Evolutionary conservation across 306 rosid species (phyloP), one percentile per base, ranked within the genome.

Genomic region (Quercus agrifolia): DNA sequence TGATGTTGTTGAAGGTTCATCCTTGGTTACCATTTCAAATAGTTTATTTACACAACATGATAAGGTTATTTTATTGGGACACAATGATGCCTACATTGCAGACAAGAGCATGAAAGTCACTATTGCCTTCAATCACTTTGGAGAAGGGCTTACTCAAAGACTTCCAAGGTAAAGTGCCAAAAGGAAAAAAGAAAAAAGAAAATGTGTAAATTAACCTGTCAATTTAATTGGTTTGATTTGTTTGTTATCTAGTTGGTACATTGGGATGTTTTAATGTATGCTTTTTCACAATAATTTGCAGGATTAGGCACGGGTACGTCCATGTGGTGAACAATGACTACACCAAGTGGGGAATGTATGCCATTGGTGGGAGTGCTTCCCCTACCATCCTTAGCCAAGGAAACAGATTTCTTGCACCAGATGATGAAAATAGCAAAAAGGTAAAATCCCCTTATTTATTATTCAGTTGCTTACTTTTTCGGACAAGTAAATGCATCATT

Each of bases 321-420:
- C 99, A 95, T 85, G 96, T 95, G 84, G 98, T 95, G 75, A 95
- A 95, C 91, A 95, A 95, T 90, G 97, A 95, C 99, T 95, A 95
- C 18, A 93, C 98, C 41, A 97, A 95, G 46, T 95, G 99, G 99
- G 93, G 91, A 89, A 95, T 95, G 99, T 95, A 93, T 64, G 99
- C 99, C 68, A 93, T 95, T 72, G 99, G 99, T 23, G 99, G 99
- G 8, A 95, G 99, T 84, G 99, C 96, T 3, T 28, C 83, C 72
- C 99, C 99, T 2, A 95, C 99, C 54, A 91, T 95, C 88, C 93
- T 92, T 70, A 93, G 99, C 75, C 96, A 95, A 79, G 99, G 98
- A 18, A 95, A 95, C 61, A 85, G 97, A 82, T 95, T 95, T 83
- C 76, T 74, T 7, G 99, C 99, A 9, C 97, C 99, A 1, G 71